phyloP scores from a whole-genome alignment of 139 green algal species.

The Chlorella sp. region DNA sequence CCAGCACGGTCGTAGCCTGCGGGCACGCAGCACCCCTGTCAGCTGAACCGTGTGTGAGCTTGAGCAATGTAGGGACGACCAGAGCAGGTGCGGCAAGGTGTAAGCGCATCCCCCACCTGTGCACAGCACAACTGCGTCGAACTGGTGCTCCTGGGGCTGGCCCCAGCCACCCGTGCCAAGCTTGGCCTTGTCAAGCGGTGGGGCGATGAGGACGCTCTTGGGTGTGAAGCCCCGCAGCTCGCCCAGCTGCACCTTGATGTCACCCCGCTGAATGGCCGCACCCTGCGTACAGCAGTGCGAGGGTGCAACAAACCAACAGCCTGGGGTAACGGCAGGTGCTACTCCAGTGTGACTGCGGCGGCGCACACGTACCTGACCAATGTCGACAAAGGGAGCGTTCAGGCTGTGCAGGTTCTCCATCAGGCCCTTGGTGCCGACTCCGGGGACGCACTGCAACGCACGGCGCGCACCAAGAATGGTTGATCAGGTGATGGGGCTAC shows the following conservation, averaged over 20 bases:
- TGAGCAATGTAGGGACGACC: background rate
- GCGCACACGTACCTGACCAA: no score
- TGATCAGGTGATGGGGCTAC: no score
- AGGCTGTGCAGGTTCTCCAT: no score
- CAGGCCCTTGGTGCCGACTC: no score
- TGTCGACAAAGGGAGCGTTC: background rate
- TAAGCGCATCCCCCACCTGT: background rate
- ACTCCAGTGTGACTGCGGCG: no score
- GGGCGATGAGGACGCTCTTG: background rate
- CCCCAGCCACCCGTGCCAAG: background rate
- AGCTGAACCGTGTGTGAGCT: background rate
- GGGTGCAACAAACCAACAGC: no score
- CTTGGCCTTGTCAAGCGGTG: background rate
- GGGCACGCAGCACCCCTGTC: background rate
- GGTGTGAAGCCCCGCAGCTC: slow-evolving; percentile 3
- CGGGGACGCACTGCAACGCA: no score
- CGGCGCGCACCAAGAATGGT: no score
- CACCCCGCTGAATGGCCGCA: background rate
- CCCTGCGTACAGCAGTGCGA: background rate
- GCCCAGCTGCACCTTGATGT: background rate
- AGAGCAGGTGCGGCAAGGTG: background rate
- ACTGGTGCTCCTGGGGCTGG: background rate
- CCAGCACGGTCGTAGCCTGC: background rate
- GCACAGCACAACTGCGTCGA: slow-evolving; percentile 4
- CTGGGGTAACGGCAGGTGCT: no score